These are phyloP conservation scores for Helotiales sp. DNA, from an alignment of 2,329 filamentous ascomycete species.

Conservation along the genomic window DNA sequence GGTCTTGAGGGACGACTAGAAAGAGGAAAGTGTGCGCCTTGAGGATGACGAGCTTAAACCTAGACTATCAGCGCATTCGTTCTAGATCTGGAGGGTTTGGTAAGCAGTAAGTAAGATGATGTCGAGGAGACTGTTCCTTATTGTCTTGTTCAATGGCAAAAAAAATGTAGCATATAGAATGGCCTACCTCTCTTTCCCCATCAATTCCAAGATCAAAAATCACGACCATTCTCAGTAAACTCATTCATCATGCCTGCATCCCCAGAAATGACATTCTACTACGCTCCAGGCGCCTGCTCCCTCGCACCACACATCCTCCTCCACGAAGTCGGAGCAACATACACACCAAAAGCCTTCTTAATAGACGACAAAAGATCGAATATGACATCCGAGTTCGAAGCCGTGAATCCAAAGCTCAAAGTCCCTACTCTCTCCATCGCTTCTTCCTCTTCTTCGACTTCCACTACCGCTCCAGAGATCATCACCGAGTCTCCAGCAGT, in stretches of 20 bases:
- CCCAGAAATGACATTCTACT: conserved; percentile 31
- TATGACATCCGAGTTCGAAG: conserved; percentile 24
- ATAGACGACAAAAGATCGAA: conserved; percentile 13
- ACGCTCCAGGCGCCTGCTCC: conserved; percentile 34
- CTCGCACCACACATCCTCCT: conserved; percentile 37
- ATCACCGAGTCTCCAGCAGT: conserved; percentile 39
- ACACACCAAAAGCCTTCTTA: conserved; percentile 19
- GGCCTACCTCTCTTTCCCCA: too few relatives aligned
- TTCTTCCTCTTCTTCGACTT: too few relatives aligned
- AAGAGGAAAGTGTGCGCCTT: too few relatives aligned
- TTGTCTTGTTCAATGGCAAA: not conserved
- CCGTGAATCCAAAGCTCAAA: conserved; percentile 34
- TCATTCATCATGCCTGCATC: not conserved
- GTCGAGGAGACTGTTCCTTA: not conserved
- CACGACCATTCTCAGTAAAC: not conserved
- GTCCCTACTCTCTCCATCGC: conserved; percentile 36
- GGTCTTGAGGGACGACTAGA: not conserved
- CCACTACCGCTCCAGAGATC: conserved; percentile 29
- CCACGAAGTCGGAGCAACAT: conserved; percentile 27
- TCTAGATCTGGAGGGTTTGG: not conserved
- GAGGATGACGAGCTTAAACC: not conserved
- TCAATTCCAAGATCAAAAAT: too few relatives aligned
- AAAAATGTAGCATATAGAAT: not conserved
- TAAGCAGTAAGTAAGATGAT: conserved; percentile 3
- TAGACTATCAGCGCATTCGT: too few relatives aligned